Conservation (phyloP, 768 basidiomycete genomes). For the Tylopilus balloui region DNA sequence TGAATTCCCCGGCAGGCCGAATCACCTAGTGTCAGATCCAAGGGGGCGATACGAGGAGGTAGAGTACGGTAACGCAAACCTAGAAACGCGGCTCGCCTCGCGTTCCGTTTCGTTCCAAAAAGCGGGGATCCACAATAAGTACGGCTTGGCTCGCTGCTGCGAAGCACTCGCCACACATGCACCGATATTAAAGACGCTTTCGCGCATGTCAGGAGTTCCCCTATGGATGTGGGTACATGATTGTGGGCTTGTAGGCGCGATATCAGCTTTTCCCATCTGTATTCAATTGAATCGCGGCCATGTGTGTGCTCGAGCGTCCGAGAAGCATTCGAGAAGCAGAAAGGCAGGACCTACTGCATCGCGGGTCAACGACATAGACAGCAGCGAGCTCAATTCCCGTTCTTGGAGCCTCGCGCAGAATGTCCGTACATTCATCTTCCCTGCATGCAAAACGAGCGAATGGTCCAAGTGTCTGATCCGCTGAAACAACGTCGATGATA, state of each 20-base stretch:
- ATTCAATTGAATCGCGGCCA: neutral
- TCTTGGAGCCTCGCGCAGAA: neutral
- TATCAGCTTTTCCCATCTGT: too few relatives aligned
- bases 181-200: too few relatives aligned
- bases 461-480: slow-evolving; percentile 12
- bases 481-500: slow-evolving; percentile 18
- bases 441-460: slow-evolving; percentile 13
- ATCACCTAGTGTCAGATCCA: too few relatives aligned
- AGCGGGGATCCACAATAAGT: too few relatives aligned
- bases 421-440: too few relatives aligned
- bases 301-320: neutral
- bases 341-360: neutral
- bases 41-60: neutral
- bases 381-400: neutral
- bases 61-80: neutral
- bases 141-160: neutral
- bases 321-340: neutral
- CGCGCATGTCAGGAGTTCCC: too few relatives aligned
- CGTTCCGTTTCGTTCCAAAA: too few relatives aligned
- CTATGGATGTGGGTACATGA: neutral
- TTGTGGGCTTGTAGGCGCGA: neutral
- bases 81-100: too few relatives aligned
- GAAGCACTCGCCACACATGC: too few relatives aligned
- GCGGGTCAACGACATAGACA: neutral
- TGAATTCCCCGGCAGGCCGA: neutral